Percentiles rank a stretch among this genome's conserved stretches.
These are phyloP conservation scores for Thraustochytrium striatum DNA, from an alignment of 352 stramenopile species.

Conservation along the genomic window DNA sequence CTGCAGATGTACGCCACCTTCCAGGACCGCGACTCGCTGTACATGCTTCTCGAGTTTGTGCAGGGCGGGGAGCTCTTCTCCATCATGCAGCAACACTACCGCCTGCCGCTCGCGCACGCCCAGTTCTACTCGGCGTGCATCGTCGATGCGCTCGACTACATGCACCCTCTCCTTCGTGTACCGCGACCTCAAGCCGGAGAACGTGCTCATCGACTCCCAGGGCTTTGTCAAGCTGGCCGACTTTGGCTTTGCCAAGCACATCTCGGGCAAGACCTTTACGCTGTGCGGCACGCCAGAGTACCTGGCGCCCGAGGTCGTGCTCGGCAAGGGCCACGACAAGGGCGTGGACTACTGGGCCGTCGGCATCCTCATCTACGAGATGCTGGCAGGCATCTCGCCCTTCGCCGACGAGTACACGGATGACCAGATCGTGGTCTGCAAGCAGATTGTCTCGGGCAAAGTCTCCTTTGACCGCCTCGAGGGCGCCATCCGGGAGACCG, in stretches of 20 bases:
- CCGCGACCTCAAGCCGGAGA: slow-evolving; percentile 77
- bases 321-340: slow-evolving; percentile 85
- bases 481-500: slow-evolving; percentile 52
- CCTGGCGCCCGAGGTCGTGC: slow-evolving; percentile 79
- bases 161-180: slow-evolving; percentile 70
- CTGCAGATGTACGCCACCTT: slow-evolving; percentile 82
- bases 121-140: slow-evolving; percentile 58
- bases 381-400: slow-evolving; percentile 85
- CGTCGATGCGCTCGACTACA: slow-evolving; percentile 72
- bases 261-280: slow-evolving; percentile 61
- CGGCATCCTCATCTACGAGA: slow-evolving; percentile 89
- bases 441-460: slow-evolving; percentile 90
- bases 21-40: slow-evolving; percentile 80
- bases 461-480: slow-evolving; percentile 74
- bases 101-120: slow-evolving; percentile 29
- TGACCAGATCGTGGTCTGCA: slow-evolving; percentile 90
- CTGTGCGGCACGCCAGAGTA: slow-evolving; percentile 90
- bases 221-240: slow-evolving; percentile 55
- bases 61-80: slow-evolving; percentile 83
- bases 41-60: slow-evolving; percentile 88
- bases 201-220: slow-evolving; percentile 58
- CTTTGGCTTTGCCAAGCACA: slow-evolving; percentile 57
- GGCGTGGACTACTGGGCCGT: slow-evolving; percentile 94
- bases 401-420: slow-evolving; percentile 73
- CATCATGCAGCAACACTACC: slow-evolving; percentile 67